Percentiles rank a stretch among this genome's conserved stretches.
phyloP scores from a whole-genome alignment of 176 grass and related monocot species.

The Bromus sterilis region DNA sequence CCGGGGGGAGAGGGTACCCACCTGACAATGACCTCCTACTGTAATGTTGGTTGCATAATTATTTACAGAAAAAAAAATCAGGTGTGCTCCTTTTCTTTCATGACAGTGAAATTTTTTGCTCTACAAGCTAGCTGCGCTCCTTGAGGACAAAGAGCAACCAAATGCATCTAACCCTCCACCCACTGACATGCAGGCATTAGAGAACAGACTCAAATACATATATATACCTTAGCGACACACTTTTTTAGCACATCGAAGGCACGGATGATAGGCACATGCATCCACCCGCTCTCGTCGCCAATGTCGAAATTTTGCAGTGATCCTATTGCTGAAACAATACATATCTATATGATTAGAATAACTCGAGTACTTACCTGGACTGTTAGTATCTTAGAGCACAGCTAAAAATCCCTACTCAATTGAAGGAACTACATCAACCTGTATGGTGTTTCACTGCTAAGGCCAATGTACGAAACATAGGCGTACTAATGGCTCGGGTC shows the following conservation, averaged over 20 bases:
- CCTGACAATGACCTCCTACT: neutral
- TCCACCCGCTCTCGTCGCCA: conserved; percentile 65
- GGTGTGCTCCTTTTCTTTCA: neutral
- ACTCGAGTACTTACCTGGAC: conserved; percentile 40
- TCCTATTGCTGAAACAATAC: neutral
- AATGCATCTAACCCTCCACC: conserved; percentile 3
- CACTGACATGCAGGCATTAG: neutral
- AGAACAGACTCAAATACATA: neutral
- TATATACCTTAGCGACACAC: conserved; percentile 89
- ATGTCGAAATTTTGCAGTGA: conserved; percentile 94
- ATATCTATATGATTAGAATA: neutral
- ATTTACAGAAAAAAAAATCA: neutral
- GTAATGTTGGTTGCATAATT: neutral
- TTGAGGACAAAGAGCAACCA: neutral
- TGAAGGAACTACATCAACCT: conserved; percentile 85
- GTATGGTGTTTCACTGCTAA: conserved; percentile 93
- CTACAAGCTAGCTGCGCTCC: neutral
- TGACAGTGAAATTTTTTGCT: neutral
- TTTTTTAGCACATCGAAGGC: conserved; percentile 96
- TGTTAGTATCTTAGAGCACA: conserved; percentile 54
- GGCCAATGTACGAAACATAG: conserved; percentile 65
- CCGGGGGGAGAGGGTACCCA: too few relatives aligned
- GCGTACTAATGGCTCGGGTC: conserved; percentile 47
- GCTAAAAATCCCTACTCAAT: conserved; percentile 26
- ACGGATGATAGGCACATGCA: conserved; percentile 90